phyloP scores from a whole-genome alignment of 441 rosid species.

The Mallotus japonicus region DNA sequence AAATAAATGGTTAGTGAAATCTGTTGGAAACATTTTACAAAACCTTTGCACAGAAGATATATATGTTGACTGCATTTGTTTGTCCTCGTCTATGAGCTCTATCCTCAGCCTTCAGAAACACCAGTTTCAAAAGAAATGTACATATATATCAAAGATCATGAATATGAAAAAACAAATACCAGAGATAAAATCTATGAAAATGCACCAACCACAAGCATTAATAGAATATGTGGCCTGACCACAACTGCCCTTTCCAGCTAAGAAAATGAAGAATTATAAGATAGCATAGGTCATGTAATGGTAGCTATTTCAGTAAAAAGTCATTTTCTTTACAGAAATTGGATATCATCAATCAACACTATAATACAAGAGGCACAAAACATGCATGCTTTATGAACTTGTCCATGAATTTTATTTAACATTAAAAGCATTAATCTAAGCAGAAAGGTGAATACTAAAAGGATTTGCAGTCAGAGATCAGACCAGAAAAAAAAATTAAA shows the following conservation, averaged over 20 bases:
- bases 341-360: neutral
- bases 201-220: neutral
- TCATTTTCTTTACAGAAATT: neutral
- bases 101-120: conserved; percentile 78
- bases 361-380: neutral
- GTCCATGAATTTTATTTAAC: neutral
- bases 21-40: conserved; percentile 11
- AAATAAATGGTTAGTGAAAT: neutral
- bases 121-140: conserved; percentile 13
- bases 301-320: neutral
- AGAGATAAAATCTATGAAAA: neutral
- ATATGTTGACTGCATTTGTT: conserved; percentile 76
- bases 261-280: neutral
- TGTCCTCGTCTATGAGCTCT: conserved; percentile 97
- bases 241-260: neutral
- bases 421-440: neutral
- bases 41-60: conserved; percentile 91
- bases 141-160: conserved; percentile 13
- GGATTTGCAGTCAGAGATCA: neutral
- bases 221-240: neutral
- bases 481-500: neutral
- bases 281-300: neutral
- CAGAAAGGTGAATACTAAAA: neutral
- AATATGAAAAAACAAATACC: neutral
- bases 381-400: neutral